Conservation (phyloP, 2,329 filamentous ascomycete genomes). For the Decorospora gaudefroyi region DNA sequence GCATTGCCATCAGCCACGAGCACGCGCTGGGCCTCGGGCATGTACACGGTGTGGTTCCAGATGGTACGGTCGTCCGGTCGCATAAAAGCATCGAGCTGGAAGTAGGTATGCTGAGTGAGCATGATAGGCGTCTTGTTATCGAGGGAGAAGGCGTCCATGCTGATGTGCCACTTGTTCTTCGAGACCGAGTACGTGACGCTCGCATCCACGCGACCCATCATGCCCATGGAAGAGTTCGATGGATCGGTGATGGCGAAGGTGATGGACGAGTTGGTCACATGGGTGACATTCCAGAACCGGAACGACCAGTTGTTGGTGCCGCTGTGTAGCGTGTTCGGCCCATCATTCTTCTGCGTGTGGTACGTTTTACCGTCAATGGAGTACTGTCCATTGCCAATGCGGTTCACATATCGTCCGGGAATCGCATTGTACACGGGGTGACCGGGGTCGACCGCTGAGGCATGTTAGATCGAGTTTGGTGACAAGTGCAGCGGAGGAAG, state of each 20-base stretch:
- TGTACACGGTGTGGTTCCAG: conserved; percentile 43
- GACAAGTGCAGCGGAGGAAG: neutral
- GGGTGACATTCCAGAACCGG: conserved; percentile 36
- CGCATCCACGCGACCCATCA: conserved; percentile 38
- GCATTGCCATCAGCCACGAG: conserved; percentile 36
- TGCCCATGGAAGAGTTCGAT: conserved; percentile 37
- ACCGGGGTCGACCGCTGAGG: conserved; percentile 41
- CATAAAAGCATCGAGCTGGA: conserved; percentile 43
- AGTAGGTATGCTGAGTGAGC: conserved; percentile 46
- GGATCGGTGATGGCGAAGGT: conserved; percentile 39
- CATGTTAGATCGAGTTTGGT: conserved; percentile 10
- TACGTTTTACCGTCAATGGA: conserved; percentile 37
- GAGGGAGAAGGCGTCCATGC: conserved; percentile 37
- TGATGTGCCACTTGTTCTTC: conserved; percentile 43
- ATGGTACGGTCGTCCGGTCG: conserved; percentile 38
- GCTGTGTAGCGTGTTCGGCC: conserved; percentile 42
- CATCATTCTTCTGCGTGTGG: conserved; percentile 37
- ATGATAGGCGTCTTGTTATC: conserved; percentile 39
- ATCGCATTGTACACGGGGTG: conserved; percentile 45
- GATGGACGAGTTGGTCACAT: conserved; percentile 35
- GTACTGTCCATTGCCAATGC: conserved; percentile 42
- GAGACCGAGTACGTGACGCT: conserved; percentile 40
- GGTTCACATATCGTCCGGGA: conserved; percentile 42
- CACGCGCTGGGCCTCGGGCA: conserved; percentile 38
- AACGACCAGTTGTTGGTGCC: conserved; percentile 45